Evolutionary conservation across 495 filamentous ascomycete genomes (phyloP).

Genomic region (Lophiostoma macrostomum): DNA sequence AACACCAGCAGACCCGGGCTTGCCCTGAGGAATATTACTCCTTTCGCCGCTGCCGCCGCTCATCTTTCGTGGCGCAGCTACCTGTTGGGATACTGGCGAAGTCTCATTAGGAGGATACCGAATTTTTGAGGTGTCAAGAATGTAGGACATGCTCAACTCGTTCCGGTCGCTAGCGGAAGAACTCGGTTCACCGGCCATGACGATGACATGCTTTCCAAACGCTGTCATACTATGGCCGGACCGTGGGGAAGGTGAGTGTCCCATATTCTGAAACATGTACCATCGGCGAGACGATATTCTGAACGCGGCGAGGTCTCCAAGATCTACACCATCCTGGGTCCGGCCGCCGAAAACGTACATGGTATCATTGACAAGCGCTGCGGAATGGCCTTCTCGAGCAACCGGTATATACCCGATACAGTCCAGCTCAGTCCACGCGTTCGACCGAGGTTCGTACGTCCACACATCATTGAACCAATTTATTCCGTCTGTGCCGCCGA

Average conservation of each 20-base stretch:
- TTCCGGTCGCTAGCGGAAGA: conserved; percentile 72
- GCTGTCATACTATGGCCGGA: conserved; percentile 98
- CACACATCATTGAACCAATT: conserved; percentile 99
- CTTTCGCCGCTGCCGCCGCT: conserved; percentile 30
- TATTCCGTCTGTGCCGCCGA: conserved; percentile 92
- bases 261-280: conserved; percentile 99
- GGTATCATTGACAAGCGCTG: conserved; percentile 87
- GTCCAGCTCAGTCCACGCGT: conserved; percentile 81
- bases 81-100: conserved; percentile 37
- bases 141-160: conserved; percentile 85
- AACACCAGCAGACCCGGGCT: conserved; percentile 6
- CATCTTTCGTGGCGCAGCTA: conserved; percentile 37
- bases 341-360: conserved; percentile 99
- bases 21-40: conserved; percentile 25
- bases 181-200: conserved; percentile 91
- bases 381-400: conserved; percentile 90
- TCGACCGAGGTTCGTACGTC: conserved; percentile 81
- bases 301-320: conserved; percentile 94
- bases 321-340: conserved; percentile 83
- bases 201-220: conserved; percentile 84
- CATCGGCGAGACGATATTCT: conserved; percentile 85
- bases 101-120: conserved; percentile 76
- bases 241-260: conserved; percentile 85
- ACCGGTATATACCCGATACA: conserved; percentile 97
- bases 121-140: conserved; percentile 93